Percentiles rank a stretch among this genome's conserved stretches.
phyloP scores from a whole-genome alignment of 2,329 filamentous ascomycete genomes.

The Xylariaceae sp. region DNA sequence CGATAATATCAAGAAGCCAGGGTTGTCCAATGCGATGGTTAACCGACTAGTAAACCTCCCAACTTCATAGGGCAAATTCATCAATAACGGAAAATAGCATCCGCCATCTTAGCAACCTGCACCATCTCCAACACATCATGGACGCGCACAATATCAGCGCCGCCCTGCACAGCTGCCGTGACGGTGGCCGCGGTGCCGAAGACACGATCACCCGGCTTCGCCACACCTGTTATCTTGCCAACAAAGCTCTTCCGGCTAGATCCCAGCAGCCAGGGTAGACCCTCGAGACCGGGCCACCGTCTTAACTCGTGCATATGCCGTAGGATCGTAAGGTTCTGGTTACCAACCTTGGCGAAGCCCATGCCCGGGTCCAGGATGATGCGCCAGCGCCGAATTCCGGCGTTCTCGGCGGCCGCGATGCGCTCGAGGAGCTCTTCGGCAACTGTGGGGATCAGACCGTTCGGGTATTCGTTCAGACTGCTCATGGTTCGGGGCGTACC shows the following conservation, averaged over 20 bases:
- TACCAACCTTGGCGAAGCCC: conserved; percentile 80
- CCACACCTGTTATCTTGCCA: conserved; percentile 71
- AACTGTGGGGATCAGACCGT: conserved; percentile 19
- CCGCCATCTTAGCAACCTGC: conserved; percentile 77
- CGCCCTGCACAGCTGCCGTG: conserved; percentile 76
- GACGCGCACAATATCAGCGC: conserved; percentile 86
- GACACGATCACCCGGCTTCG: conserved; percentile 61
- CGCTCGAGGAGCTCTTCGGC: conserved; percentile 66
- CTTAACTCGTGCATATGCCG: conserved; percentile 60
- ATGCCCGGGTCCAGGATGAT: conserved; percentile 92
- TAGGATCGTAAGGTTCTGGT: conserved; percentile 78
- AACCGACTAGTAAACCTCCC: neutral
- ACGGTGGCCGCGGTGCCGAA: conserved; percentile 90
- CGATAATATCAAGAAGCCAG: no score
- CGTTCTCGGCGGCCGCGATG: conserved; percentile 67
- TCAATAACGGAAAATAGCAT: conserved; percentile 75
- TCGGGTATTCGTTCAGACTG: conserved; percentile 60
- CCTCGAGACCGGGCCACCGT: conserved; percentile 57
- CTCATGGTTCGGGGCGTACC: conserved; percentile 81
- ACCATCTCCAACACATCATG: conserved; percentile 88
- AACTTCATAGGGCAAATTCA: neutral
- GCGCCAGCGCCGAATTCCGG: conserved; percentile 85
- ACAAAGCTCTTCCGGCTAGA: conserved; percentile 88
- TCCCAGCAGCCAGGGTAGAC: conserved; percentile 83
- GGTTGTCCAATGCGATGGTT: neutral